Conservation (phyloP, 768 basidiomycete genomes). For the Kwoniella botswanensis region DNA sequence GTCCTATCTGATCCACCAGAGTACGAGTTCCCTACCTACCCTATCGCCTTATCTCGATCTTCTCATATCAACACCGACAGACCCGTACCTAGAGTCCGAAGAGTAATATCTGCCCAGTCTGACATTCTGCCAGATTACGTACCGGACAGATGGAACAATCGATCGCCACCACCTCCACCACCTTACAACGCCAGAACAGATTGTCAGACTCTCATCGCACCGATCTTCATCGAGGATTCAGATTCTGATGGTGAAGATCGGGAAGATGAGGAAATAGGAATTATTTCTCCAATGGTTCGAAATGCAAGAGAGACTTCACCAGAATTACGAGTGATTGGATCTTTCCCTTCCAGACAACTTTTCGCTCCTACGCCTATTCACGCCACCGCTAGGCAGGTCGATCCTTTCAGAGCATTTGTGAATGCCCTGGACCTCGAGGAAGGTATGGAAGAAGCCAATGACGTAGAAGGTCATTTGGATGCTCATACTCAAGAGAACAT, state of each 20-base stretch:
- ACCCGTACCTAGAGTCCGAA: slow-evolving; percentile 4
- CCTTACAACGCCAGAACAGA: slow-evolving; percentile 49
- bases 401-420: slow-evolving; percentile 26
- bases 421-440: slow-evolving; percentile 35
- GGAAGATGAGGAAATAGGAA: slow-evolving; percentile 8
- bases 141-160: slow-evolving; percentile 23
- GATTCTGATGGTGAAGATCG: slow-evolving; percentile 24
- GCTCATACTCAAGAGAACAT: not conserved
- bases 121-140: slow-evolving; percentile 18
- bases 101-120: not conserved
- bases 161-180: slow-evolving; percentile 48
- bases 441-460: slow-evolving; percentile 22
- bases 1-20: slow-evolving; percentile 29
- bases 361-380: slow-evolving; percentile 11
- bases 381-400: not conserved
- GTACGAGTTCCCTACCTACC: slow-evolving; percentile 31
- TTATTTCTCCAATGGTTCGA: slow-evolving; percentile 12
- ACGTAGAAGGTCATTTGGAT: slow-evolving; percentile 9
- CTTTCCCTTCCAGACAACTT: slow-evolving; percentile 27
- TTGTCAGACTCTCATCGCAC: slow-evolving; percentile 38
- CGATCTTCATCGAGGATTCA: slow-evolving; percentile 37
- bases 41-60: slow-evolving; percentile 20
- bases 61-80: not conserved
- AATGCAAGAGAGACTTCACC: slow-evolving; percentile 3
- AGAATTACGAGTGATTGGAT: slow-evolving; percentile 28